phyloP scores from a whole-genome alignment of 495 filamentous ascomycete genomes.

The Penicillium macrosclerotiorum region DNA sequence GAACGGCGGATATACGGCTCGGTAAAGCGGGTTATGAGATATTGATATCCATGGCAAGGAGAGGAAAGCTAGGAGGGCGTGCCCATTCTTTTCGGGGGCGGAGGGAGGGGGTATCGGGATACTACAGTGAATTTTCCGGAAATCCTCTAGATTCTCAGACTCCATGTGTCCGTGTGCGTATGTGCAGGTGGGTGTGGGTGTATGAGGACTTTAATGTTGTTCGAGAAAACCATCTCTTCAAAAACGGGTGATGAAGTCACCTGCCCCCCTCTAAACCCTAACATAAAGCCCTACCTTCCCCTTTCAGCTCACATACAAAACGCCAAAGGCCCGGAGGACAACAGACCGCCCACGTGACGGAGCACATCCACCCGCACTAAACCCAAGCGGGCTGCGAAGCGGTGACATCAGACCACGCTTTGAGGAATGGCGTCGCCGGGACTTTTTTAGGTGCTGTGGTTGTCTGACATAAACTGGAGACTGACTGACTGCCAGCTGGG shows the following conservation, averaged over 20 bases:
- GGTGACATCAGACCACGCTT: constrained; percentile 14
- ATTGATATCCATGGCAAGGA: not conserved
- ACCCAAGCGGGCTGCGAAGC: constrained; percentile 7
- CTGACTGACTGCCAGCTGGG: not conserved
- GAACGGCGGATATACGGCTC: constrained; percentile 42
- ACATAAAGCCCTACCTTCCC: too few species aligned
- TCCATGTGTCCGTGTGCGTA: too few species aligned
- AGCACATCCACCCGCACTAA: constrained; percentile 14
- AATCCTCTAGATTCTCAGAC: not conserved
- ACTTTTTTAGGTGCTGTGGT: not conserved
- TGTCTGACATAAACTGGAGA: not conserved
- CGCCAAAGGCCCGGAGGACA: too few species aligned
- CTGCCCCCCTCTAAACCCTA: too few species aligned
- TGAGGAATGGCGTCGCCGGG: constrained; percentile 6
- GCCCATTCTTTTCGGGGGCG: too few species aligned
- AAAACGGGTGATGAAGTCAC: too few species aligned
- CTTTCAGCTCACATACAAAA: too few species aligned
- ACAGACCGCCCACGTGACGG: constrained; percentile 4
- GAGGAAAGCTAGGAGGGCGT: not conserved
- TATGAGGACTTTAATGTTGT: too few species aligned
- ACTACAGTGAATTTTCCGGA: too few species aligned
- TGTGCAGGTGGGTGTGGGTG: too few species aligned
- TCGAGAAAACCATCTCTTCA: too few species aligned
- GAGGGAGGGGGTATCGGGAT: too few species aligned
- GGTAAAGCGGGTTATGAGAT: constrained; percentile 19